Evolutionary conservation across 2,329 filamentous ascomycete genomes (phyloP), one percentile per base, ranked within the genome.

Genomic region (Penicillium digitatum): DNA sequence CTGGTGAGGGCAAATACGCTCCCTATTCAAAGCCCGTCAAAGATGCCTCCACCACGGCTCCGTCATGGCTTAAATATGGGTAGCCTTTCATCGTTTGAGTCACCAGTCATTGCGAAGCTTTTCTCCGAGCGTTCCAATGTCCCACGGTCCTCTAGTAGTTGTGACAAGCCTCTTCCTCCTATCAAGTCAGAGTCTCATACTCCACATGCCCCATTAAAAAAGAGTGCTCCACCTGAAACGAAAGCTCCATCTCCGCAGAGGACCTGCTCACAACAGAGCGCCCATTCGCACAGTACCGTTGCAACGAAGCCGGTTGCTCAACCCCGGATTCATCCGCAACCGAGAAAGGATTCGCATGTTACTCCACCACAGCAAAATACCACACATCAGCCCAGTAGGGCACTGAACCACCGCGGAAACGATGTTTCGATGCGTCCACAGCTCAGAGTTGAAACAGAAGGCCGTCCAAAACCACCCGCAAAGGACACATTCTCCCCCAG

Each of bases 1-100:
- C 48, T 69, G 20, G 57, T 66, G 26, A 66, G 62, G 56, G 45
- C 66, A 60, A 59, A 66, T 55, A 54, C 39, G 47, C 47, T 61
- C 37, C 59, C 59, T 35, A 31, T 54, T 27, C 62, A 65, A 10
- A 63, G 54, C n/a, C 50, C 55, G 10, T 54, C 59, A 3, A 61
- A 57, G n/a, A 52, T 56, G 45, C 51, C 42, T 3, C 22, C 46
- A 12, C 47, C 57, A 43, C 38, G 56, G n/a, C 38, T 57, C 40
- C 46, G 26, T 40, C 22, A 48, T 45, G 27, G 47, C 45, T 46
- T 35, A 24, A 56, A 59, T 35, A 51, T 50, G 45, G 55, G 56
- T 43, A 57, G 42, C 2, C 3, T 51, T 8, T 52, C 60, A 14
- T 58, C 57, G 1, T 58, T 61, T 11, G 54, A 56, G 27, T 63